phyloP scores from a whole-genome alignment of 2,329 filamentous ascomycete species.

The Xylaria sp. region DNA sequence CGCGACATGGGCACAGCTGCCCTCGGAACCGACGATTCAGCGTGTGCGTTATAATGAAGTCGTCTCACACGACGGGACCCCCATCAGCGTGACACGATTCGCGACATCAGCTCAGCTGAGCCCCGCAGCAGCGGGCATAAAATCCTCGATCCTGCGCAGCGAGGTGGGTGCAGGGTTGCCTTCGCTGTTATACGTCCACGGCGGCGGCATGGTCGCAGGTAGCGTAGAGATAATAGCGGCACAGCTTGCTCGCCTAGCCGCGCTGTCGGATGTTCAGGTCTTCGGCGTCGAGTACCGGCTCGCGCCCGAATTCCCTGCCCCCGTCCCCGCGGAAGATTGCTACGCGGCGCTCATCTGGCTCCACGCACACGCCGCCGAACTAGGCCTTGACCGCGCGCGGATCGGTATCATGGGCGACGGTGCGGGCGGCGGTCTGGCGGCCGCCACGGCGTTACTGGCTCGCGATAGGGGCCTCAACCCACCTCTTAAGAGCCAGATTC shows the following conservation, averaged over 20 bases:
- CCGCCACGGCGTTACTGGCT: constrained; percentile 58
- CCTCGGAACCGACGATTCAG: constrained; percentile 32
- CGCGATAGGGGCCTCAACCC: constrained; percentile 45
- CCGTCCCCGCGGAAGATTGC: constrained; percentile 51
- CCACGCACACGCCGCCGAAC: constrained; percentile 36
- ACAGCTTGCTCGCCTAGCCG: constrained; percentile 43
- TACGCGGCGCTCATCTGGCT: constrained; percentile 49
- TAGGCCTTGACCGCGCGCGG: constrained; percentile 55
- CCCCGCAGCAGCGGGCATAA: constrained; percentile 3
- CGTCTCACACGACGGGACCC: constrained; percentile 35
- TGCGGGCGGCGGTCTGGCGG: constrained; percentile 63
- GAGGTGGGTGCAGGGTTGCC: constrained; percentile 27
- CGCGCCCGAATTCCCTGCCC: constrained; percentile 53
- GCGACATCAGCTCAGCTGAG: constrained; percentile 34
- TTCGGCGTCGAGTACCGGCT: constrained; percentile 55
- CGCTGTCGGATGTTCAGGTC: constrained; percentile 49
- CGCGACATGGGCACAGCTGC: constrained; percentile 24
- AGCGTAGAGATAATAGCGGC: constrained; percentile 44
- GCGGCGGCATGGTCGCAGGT: constrained; percentile 53
- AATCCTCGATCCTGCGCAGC: constrained; percentile 16
- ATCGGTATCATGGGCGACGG: constrained; percentile 64
- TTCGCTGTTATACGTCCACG: constrained; percentile 53
- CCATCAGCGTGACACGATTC: constrained; percentile 37
- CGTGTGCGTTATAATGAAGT: constrained; percentile 28
- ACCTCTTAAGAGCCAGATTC: constrained; percentile 46